Conservation (phyloP, 208 protist genomes). For the Leishmania tarentolae region DNA sequence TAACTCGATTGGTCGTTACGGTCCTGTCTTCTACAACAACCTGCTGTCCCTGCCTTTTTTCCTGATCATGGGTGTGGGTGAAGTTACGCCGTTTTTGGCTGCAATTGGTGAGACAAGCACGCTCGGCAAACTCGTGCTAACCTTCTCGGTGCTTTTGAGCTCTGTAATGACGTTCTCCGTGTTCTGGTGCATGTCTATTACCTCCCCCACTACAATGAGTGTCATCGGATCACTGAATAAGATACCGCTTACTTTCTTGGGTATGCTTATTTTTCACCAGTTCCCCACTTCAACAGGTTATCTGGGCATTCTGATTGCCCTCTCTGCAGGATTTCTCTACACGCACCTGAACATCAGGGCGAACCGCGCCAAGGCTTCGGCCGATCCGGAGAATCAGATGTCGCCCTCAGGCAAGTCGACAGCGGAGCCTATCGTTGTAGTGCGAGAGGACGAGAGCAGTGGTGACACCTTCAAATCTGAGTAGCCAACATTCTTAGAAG, state of each 20-base stretch:
- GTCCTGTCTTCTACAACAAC: conserved; percentile 91
- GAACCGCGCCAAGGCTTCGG: conserved; percentile 29
- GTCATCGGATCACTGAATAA: conserved; percentile 88
- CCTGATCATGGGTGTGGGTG: conserved; percentile 25
- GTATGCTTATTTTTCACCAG: conserved; percentile 85
- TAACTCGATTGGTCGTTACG: conserved; percentile 69
- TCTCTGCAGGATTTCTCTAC: conserved; percentile 80
- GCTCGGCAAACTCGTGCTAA: conserved; percentile 34
- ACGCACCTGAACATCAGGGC: conserved; percentile 55
- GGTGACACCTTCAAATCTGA: conserved; percentile 5
- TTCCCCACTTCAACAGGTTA: conserved; percentile 74
- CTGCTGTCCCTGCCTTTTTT: conserved; percentile 82
- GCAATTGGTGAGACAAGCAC: conserved; percentile 16
- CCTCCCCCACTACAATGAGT: conserved; percentile 91
- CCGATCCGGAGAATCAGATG: conserved; percentile 9
- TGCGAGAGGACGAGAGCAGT: conserved; percentile 14
- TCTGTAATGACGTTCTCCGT: conserved; percentile 84
- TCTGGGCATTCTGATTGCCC: conserved; percentile 67
- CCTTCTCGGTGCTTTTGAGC: conserved; percentile 59
- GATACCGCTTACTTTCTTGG: conserved; percentile 78
- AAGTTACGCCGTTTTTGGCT: conserved; percentile 16
- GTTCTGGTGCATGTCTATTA: conserved; percentile 89
- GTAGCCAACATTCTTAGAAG: neutral
- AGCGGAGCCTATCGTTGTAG: neutral
- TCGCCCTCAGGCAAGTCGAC: neutral